Conservation (phyloP, 164 flowering plant species). For the Pachysandra terminalis region DNA sequence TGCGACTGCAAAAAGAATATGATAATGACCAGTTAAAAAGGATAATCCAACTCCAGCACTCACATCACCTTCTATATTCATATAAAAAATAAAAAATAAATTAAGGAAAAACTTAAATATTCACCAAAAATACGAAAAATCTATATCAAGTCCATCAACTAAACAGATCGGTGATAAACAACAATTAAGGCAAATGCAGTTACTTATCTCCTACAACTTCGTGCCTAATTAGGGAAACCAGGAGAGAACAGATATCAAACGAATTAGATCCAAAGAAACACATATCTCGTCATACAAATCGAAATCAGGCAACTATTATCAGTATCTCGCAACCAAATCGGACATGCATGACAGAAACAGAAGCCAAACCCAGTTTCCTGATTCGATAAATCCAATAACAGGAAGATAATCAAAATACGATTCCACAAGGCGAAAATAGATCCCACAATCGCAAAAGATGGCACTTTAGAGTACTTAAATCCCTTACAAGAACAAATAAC, state of each 20-base stretch:
- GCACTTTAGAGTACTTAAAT: background rate
- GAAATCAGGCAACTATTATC: background rate
- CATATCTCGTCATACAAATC: background rate
- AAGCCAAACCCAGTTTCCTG: background rate
- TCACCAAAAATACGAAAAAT: too few relatives aligned
- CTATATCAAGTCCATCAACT: background rate
- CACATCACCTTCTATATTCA: too few relatives aligned
- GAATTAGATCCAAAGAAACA: too few relatives aligned
- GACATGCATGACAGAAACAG: too few relatives aligned
- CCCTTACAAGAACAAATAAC: background rate
- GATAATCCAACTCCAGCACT: too few relatives aligned
- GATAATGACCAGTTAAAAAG: too few relatives aligned
- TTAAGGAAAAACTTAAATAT: too few relatives aligned
- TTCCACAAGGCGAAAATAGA: background rate
- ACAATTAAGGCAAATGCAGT: background rate
- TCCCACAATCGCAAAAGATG: background rate
- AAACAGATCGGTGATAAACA: background rate
- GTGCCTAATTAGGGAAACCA: background rate
- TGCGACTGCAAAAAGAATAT: too few relatives aligned
- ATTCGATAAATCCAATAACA: background rate
- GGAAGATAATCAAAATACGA: background rate
- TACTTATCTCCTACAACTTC: background rate
- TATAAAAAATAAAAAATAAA: too few relatives aligned
- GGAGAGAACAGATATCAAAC: background rate
- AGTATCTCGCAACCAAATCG: too few relatives aligned